Conservation (phyloP, 2,329 filamentous ascomycete species). For the Beauveria sp. region DNA sequence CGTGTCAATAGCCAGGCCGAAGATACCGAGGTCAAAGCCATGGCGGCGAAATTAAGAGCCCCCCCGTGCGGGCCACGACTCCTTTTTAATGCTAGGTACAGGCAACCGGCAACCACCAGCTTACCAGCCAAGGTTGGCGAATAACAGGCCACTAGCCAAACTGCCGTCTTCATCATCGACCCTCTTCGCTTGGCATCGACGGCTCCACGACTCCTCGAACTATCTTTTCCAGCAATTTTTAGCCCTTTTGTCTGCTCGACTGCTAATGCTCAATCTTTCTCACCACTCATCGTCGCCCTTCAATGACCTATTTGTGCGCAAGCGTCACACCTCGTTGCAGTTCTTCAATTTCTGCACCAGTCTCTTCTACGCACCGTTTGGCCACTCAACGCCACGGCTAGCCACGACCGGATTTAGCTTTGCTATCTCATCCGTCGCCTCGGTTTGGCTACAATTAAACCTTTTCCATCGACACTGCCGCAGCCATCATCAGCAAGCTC, state of each 20-base stretch:
- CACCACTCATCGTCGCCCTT: background rate
- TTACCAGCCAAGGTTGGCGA: background rate
- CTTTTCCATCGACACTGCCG: background rate
- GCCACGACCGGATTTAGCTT: background rate
- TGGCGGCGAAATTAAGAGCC: background rate
- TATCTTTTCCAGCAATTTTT: background rate
- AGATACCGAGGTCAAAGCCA: background rate
- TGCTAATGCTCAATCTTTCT: background rate
- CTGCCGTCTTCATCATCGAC: background rate
- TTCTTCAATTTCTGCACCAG: background rate
- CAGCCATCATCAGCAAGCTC: background rate
- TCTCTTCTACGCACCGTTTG: background rate
- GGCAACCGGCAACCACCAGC: too few relatives aligned
- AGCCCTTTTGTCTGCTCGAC: too few relatives aligned
- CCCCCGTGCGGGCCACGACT: background rate
- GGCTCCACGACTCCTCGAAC: background rate
- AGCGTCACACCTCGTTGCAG: background rate
- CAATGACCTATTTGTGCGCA: background rate
- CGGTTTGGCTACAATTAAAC: background rate
- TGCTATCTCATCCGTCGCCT: background rate
- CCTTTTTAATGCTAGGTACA: background rate
- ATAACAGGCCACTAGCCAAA: background rate
- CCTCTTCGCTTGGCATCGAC: background rate
- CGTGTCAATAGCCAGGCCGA: too few relatives aligned
- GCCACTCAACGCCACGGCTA: background rate